Conservation (phyloP, 225 moss, liverwort and hornwort genomes). For the Pleurozium schreberi region DNA sequence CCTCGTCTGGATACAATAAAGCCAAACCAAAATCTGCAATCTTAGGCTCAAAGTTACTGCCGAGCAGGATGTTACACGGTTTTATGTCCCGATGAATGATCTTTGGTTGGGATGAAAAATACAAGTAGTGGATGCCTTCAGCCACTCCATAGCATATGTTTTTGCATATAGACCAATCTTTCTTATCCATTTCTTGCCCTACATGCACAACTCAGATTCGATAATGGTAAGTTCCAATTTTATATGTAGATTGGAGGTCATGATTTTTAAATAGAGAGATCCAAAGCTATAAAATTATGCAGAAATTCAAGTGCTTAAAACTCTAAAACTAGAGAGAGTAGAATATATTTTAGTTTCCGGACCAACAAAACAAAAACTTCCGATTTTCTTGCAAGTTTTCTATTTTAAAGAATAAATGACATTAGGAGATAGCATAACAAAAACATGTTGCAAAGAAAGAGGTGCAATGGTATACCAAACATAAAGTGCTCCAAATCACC, state of each 20-base stretch:
- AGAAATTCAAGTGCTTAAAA: not conserved
- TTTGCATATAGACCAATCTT: not conserved
- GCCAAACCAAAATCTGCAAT: constrained; percentile 7
- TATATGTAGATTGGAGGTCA: no score
- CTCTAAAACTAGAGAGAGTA: not conserved
- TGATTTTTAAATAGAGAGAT: no score
- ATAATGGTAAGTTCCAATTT: not conserved
- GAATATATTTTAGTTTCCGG: not conserved
- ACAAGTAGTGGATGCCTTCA: constrained; percentile 16
- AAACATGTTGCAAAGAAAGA: not conserved
- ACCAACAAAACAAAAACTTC: not conserved
- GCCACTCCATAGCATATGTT: constrained; percentile 15
- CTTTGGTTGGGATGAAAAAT: constrained; percentile 11
- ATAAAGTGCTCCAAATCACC: not conserved
- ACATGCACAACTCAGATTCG: not conserved
- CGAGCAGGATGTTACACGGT: constrained; percentile 16
- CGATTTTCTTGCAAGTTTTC: no score
- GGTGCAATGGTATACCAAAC: not conserved
- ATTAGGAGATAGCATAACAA: not conserved
- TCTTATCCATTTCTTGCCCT: not conserved
- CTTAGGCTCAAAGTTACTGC: not conserved
- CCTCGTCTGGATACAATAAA: not conserved
- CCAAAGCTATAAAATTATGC: not conserved
- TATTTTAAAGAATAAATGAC: not conserved
- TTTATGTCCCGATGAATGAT: constrained; percentile 39